Conservation (phyloP, 805 yeast genomes). For the Pichia phayaonensis region DNA sequence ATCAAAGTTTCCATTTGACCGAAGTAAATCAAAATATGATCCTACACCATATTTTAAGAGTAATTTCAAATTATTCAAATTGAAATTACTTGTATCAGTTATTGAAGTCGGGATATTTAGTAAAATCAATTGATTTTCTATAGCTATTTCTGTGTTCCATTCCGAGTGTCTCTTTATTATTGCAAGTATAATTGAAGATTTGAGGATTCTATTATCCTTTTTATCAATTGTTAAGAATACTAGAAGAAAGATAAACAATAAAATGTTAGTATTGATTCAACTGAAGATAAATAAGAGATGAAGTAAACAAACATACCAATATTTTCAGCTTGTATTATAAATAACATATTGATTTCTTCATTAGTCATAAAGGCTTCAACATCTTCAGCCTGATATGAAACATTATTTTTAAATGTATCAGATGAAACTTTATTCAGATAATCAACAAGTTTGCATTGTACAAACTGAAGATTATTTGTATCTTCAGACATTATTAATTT, state of each 20-base stretch:
- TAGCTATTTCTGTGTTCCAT: not conserved
- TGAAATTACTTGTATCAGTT: not conserved
- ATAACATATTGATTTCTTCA: not conserved
- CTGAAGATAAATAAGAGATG: too few species aligned
- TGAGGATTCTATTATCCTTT: not conserved
- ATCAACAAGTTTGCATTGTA: not conserved
- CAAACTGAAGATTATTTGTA: not conserved
- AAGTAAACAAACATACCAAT: not conserved
- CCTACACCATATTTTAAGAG: slow-evolving; percentile 57
- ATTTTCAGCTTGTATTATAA: not conserved
- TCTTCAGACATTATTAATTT: not conserved
- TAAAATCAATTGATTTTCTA: not conserved
- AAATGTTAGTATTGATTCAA: not conserved
- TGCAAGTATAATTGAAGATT: not conserved
- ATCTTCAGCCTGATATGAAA: not conserved
- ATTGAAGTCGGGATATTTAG: not conserved
- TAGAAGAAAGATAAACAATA: not conserved
- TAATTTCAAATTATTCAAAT: slow-evolving; percentile 45
- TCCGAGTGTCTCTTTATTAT: not conserved
- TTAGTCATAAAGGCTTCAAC: not conserved
- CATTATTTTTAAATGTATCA: not conserved
- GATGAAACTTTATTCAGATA: not conserved
- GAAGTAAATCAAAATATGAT: slow-evolving; percentile 57
- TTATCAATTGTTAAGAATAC: not conserved
- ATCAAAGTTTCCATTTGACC: slow-evolving; percentile 10